Conservation (phyloP, 2,329 filamentous ascomycete species). For the Xylaria sp. region DNA sequence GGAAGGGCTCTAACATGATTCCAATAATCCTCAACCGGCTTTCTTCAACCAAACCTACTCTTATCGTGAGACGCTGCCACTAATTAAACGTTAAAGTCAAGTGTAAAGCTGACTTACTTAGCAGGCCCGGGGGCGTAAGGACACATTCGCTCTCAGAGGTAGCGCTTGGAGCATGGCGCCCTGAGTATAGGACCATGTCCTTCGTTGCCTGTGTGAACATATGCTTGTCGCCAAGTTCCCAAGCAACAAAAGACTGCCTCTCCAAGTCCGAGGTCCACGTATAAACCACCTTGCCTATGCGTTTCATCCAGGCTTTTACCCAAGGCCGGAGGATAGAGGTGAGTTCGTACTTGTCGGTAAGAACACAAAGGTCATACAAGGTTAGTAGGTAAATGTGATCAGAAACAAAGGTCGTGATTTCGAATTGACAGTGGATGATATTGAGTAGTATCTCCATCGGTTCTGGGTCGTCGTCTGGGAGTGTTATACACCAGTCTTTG, state of each 20-base stretch:
- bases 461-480: slow-evolving; percentile 38
- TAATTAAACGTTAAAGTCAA: too few species aligned
- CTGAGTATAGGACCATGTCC: not conserved
- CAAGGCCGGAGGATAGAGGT: slow-evolving; percentile 28
- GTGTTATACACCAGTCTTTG: slow-evolving; percentile 27
- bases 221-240: slow-evolving; percentile 15
- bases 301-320: slow-evolving; percentile 21
- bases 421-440: slow-evolving; percentile 36
- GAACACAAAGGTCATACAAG: slow-evolving; percentile 28
- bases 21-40: too few species aligned
- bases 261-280: not conserved
- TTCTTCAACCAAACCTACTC: too few species aligned
- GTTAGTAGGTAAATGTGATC: not conserved
- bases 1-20: too few species aligned
- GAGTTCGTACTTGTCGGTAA: slow-evolving; percentile 35
- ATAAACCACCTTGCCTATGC: not conserved
- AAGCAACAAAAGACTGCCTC: slow-evolving; percentile 15
- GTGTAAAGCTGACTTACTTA: not conserved
- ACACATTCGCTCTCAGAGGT: slow-evolving; percentile 4
- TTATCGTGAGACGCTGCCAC: too few species aligned
- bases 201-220: not conserved
- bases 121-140: slow-evolving; percentile 4
- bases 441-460: slow-evolving; percentile 36
- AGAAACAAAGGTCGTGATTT: slow-evolving; percentile 22
- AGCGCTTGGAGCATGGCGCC: not conserved